A percentile compares a stretch with the other conserved stretches of the same genome.
These are phyloP conservation scores for Clonostachys byssicola DNA, from an alignment of 2,329 filamentous ascomycete species.

Conservation along the genomic window DNA sequence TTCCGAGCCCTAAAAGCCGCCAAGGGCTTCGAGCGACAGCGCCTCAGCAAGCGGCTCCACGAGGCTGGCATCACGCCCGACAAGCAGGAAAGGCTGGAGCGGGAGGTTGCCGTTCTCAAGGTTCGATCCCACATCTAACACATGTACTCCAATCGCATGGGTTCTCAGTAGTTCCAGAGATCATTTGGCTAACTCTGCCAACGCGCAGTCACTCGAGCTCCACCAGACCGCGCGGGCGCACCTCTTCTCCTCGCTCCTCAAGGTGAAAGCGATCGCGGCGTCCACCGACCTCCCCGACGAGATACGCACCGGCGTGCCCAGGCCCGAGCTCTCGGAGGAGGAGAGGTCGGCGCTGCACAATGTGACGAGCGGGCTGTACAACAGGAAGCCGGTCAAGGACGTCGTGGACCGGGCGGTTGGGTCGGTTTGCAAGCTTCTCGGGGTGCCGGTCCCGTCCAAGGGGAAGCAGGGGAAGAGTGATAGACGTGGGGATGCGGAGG, in stretches of 20 bases:
- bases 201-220: constrained; percentile 47
- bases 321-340: constrained; percentile 46
- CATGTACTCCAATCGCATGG: not conserved
- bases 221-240: constrained; percentile 53
- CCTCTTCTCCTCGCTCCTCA: constrained; percentile 49
- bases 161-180: no score
- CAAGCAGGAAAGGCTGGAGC: constrained; percentile 56
- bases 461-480: constrained; percentile 19
- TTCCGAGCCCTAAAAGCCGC: constrained; percentile 65
- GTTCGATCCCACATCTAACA: constrained; percentile 16
- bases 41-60: constrained; percentile 57
- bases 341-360: constrained; percentile 49
- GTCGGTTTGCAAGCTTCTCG: constrained; percentile 42
- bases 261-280: constrained; percentile 46
- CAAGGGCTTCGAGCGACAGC: constrained; percentile 76
- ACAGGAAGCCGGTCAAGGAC: constrained; percentile 43
- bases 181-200: not conserved
- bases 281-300: constrained; percentile 44
- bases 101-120: constrained; percentile 54
- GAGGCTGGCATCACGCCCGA: constrained; percentile 39
- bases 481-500: constrained; percentile 21
- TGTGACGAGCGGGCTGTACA: constrained; percentile 55
- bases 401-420: constrained; percentile 42
- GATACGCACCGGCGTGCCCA: constrained; percentile 40
- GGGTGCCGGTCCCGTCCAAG: constrained; percentile 38